Conservation (phyloP, 192 early-diverging fungal genomes). For the Blastocladiella britannica region DNA sequence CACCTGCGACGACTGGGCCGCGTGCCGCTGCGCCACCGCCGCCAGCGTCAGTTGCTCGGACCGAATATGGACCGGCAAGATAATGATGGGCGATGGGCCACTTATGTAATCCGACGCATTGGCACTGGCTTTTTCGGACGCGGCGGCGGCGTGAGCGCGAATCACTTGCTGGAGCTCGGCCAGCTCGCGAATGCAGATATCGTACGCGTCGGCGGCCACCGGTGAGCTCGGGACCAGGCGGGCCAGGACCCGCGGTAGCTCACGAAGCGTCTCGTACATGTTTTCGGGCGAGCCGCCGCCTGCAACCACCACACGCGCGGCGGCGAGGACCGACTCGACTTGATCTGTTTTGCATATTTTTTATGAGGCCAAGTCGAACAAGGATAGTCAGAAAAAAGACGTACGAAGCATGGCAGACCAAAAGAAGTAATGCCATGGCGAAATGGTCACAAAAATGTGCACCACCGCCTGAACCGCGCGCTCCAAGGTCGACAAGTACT, state of each 20-base stretch:
- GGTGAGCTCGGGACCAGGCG: not conserved
- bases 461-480: not conserved
- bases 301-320: not conserved
- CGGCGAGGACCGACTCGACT: not conserved
- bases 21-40: too few species aligned
- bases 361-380: too few species aligned
- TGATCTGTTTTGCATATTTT: too few species aligned
- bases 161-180: not conserved
- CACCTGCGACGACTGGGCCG: too few species aligned
- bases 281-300: not conserved
- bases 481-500: not conserved
- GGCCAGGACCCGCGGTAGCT: not conserved
- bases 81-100: too few species aligned
- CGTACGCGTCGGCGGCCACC: not conserved
- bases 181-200: not conserved
- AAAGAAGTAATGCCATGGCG: not conserved
- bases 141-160: not conserved
- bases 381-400: too few species aligned
- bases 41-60: too few species aligned
- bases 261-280: not conserved
- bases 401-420: not conserved
- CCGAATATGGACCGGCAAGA: too few species aligned
- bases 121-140: too few species aligned
- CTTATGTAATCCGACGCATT: too few species aligned
- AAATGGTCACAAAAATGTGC: not conserved